Base-by-base conservation (phyloP, 345 rosid species). In the Chamaenerion angustifolium region DNA sequence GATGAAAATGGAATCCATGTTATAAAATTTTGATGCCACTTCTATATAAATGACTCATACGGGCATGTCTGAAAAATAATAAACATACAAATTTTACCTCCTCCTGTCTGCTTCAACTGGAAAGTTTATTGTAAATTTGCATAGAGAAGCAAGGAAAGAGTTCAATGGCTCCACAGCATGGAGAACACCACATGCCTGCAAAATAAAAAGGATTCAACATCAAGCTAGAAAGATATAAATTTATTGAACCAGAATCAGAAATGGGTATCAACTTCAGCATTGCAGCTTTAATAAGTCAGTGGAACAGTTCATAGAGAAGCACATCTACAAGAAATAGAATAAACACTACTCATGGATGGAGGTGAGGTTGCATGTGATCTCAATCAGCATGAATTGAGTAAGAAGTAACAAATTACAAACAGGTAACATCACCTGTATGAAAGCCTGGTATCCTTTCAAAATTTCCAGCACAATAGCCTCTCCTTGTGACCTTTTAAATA, bases 381-480 rank as follows among this genome's bases (percentile, higher is more conserved):
- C 8, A n/a, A 9, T 21, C 2, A 16, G 10, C 14, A 9, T 8
- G 12, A 12, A 49, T 21, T 8, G 14, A 12, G 13, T 25, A 48
- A 6, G 10, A 19, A 27, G 12, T 17, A 1, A 16, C 52, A 49
- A 49, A 48, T 27, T 3, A 16, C 42, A 8, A 35, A 18, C 4
- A 35, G 40, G 19, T 12, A 12, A 18, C 13, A 48, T 64, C 69
- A 86, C 98, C 98, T 92, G 98, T 58, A 94, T 92, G 69, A 92
- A 92, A 71, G 98, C 98, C 65, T 92, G 98, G 59, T 92, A 92
- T 54, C 95, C 96, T 72, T 92, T 92, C 47, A 92, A 68, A 72
- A 92, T 84, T 71, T 92, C 98, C 81, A 92, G 68, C 46, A 87
- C 83, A 57, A 92, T 82, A 59, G 98, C 98, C 80, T 92, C 98